Percentiles rank a stretch among this genome's conserved stretches.
phyloP scores from a whole-genome alignment of 192 early-diverging fungal genomes.

The Chytriomyces confervae region DNA sequence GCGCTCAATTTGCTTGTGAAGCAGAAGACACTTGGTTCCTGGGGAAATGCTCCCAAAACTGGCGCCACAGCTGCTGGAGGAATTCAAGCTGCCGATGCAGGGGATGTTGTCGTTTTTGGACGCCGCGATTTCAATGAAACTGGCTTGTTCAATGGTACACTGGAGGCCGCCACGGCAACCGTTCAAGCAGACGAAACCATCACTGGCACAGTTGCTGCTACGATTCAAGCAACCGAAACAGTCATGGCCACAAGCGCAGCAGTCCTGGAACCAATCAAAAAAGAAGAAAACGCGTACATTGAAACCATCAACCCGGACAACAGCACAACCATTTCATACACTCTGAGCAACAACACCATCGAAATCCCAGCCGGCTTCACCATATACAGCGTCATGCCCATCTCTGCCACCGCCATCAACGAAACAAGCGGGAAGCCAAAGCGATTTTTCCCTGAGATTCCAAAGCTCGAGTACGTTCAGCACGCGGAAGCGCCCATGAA shows the following conservation, averaged over 20 bases:
- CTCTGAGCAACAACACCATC: constrained; percentile 9
- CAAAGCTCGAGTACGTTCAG: neutral
- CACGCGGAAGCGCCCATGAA: neutral
- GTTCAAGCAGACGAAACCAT: neutral
- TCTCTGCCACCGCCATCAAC: neutral
- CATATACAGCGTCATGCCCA: neutral
- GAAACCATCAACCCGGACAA: constrained; percentile 10
- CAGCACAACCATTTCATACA: constrained; percentile 12
- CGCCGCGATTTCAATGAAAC: neutral
- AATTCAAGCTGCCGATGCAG: neutral
- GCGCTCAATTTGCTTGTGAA: neutral
- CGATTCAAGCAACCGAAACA: neutral
- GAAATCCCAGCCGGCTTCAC: constrained; percentile 9
- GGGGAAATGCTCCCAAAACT: neutral
- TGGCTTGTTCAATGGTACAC: neutral
- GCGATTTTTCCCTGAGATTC: constrained; percentile 20
- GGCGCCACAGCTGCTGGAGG: neutral
- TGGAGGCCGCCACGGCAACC: neutral
- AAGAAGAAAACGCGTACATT: neutral
- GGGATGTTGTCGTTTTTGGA: neutral
- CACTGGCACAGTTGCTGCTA: neutral
- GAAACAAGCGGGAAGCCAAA: neutral
- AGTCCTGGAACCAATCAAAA: neutral
- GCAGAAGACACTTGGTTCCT: neutral
- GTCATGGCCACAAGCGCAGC: neutral